These are phyloP conservation scores for Rhodotorula sp. DNA, from an alignment of 1,284 basidiomycete species.

Conservation along the genomic window DNA sequence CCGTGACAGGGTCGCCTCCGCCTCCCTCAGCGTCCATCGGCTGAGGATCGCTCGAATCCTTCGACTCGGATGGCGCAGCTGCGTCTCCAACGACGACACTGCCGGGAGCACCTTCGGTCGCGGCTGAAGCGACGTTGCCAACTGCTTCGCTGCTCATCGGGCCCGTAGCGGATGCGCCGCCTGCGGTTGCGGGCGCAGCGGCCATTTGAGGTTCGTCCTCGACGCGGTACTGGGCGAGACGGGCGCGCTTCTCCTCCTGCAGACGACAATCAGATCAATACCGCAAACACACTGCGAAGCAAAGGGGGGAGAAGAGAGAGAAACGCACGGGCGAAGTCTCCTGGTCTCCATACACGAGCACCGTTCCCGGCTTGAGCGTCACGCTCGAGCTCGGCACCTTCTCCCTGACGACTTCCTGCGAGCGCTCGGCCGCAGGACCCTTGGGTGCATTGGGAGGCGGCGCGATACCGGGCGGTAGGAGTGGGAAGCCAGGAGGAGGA, in stretches of 20 bases:
- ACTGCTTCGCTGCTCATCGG: slow-evolving; percentile 10
- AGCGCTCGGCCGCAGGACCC: slow-evolving; percentile 35
- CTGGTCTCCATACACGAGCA: slow-evolving; percentile 70
- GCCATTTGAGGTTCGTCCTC: slow-evolving; percentile 27
- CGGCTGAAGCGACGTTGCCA: slow-evolving; percentile 21
- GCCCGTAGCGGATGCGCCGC: slow-evolving; percentile 11
- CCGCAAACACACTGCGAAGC: neutral
- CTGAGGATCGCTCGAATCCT: neutral
- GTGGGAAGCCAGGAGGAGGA: slow-evolving; percentile 48
- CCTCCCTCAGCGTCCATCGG: slow-evolving; percentile 19
- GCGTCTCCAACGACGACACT: slow-evolving; percentile 22
- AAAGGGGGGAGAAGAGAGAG: neutral
- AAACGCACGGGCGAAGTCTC: slow-evolving; percentile 69
- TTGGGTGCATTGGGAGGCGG: slow-evolving; percentile 34
- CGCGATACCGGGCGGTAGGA: slow-evolving; percentile 50
- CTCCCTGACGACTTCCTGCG: slow-evolving; percentile 50
- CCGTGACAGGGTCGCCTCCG: slow-evolving; percentile 23
- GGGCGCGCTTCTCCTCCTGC: slow-evolving; percentile 76
- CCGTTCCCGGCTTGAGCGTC: slow-evolving; percentile 68
- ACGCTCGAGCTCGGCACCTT: slow-evolving; percentile 59
- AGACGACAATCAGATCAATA: neutral
- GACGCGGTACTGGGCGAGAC: slow-evolving; percentile 33
- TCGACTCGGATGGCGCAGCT: slow-evolving; percentile 2
- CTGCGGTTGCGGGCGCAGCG: slow-evolving; percentile 22
- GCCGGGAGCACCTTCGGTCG: slow-evolving; percentile 23